Evolutionary conservation across 2,329 filamentous ascomycete genomes (phyloP), one percentile per base, ranked within the genome.

Genomic region (Fusarium tjaetaba): DNA sequence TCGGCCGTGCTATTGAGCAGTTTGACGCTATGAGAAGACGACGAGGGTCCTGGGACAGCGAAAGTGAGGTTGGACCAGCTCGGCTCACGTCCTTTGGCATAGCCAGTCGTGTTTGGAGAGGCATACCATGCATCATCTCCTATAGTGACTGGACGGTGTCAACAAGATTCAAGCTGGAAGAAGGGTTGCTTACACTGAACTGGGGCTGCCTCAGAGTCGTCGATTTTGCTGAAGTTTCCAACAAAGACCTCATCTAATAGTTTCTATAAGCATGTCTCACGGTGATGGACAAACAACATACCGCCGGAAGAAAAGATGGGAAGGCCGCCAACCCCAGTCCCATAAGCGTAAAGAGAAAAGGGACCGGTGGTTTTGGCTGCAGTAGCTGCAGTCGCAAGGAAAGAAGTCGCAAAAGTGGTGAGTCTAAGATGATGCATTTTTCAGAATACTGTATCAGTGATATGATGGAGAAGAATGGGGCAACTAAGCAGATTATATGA

Each of bases 271-370:
- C 4, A 43, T 30, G 16, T 7, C 7, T 38, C 7, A 5, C 15
- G 0, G 3, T 5, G 0, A 20, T 20, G 7, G 5, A 11, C 0
- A 24, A 11, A 18, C 11, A 28, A 32, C 45, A 6, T 66, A 67
- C 61, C n/a, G 3, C 64, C 64, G 1, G 52, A 8, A 16, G 65
- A 67, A 15, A 68, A 68, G 5, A 68, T 14, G 2, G 52, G 46
- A 39, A 67, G 24, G 5, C 62, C 65, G 1, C 62, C 62, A 4
- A 68, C 28, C 4, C 26, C 62, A 15, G 65, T 28, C 7, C 65
- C 65, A 32, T 67, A 68, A n/a, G 65, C 65, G 26, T 30, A 68
- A 4, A 67, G 13, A 16, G 65, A 38, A 20, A 68, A 68, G 0
- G 62, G 45, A 3, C 18, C 24, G 2, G 11, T 7, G 1, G 32